phyloP scores from a whole-genome alignment of 1,284 basidiomycete species.

The Cutaneotrichosporon sp. region DNA sequence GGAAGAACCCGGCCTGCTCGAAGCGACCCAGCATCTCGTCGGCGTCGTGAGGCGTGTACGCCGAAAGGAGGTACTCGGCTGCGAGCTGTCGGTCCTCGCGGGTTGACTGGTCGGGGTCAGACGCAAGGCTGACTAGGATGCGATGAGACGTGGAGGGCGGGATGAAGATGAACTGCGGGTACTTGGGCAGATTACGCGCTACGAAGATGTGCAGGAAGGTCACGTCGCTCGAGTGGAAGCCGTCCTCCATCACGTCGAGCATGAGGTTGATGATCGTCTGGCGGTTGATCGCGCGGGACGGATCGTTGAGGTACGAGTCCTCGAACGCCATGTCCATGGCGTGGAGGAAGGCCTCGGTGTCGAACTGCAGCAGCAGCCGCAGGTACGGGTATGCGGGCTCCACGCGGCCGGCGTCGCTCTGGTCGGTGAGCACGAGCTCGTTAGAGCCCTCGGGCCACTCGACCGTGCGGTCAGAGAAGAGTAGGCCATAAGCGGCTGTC shows the following conservation, averaged over 20 bases:
- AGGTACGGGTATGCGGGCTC: constrained; percentile 89
- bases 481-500: constrained; percentile 70
- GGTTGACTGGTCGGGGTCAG: constrained; percentile 70
- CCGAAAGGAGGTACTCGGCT: constrained; percentile 90
- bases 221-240: constrained; percentile 63
- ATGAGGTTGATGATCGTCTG: constrained; percentile 83
- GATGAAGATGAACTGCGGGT: constrained; percentile 82
- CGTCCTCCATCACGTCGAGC: constrained; percentile 65
- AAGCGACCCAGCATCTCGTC: constrained; percentile 71
- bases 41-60: constrained; percentile 78
- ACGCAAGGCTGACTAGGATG: constrained; percentile 75
- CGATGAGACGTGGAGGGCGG: constrained; percentile 68
- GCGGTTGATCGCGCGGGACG: constrained; percentile 64
- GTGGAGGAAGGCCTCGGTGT: constrained; percentile 93
- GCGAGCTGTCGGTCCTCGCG: constrained; percentile 93
- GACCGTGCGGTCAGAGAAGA: constrained; percentile 79
- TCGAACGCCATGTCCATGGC: constrained; percentile 94
- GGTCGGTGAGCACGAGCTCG: constrained; percentile 44
- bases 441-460: constrained; percentile 65
- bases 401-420: constrained; percentile 29
- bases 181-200: constrained; percentile 95
- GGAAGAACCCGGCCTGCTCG: constrained; percentile 81
- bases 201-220: constrained; percentile 94
- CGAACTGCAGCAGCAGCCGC: constrained; percentile 79
- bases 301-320: constrained; percentile 83